Base-by-base conservation (phyloP, 768 basidiomycete genomes). In the Lanmaoa rubissima region DNA sequence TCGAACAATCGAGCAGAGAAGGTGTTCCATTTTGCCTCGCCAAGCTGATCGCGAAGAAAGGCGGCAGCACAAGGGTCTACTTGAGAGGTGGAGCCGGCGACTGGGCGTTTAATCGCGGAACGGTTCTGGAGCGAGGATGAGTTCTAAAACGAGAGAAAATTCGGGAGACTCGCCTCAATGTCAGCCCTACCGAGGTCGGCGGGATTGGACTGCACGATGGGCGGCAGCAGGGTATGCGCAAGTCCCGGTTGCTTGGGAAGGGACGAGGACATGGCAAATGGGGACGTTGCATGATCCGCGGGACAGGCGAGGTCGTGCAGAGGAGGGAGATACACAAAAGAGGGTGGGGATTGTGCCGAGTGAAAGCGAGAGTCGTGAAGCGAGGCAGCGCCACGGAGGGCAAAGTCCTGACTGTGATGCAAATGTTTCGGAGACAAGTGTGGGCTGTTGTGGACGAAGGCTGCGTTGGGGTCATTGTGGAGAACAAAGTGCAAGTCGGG, bases 1-100 rank as follows among this genome's bases (percentile, higher is more conserved):
- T 79, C 78, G 36, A 78, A 80, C 13, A 79, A 67, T 7, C 78
- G 75, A 32, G 79, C 75, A 48, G 76, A 76, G 53, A 79, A 81
- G 46, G 76, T 78, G 36, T 69, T 63, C 78, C 78, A 79, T 60
- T 73, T 78, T 31, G 71, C 69, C 24, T 71, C 68, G 54, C 78
- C 78, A 38, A 79, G 75, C 46, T 72, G 73, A 47, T 79, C 76
- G 57, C 70, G 76, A 48, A 79, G 70, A 61, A 80, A 80, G 17
- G 69, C 69, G n/a, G 77, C 74, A 0, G 79, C 78, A 55, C 61
- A 75, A 21, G 78, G 78, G 61, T 79, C 78, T 17, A 76, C 66
- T 45, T 74, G 72, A 14, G 71, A 65, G 21, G 62, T 47, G 8
- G 65, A 48, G 4, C 58, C 55, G 38, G 61, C 26, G 45, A 54